Evolutionary conservation across 805 yeast genomes (phyloP), one percentile per base, ranked within the genome.

Genomic region (Kregervanrija pseudodelftensis): DNA sequence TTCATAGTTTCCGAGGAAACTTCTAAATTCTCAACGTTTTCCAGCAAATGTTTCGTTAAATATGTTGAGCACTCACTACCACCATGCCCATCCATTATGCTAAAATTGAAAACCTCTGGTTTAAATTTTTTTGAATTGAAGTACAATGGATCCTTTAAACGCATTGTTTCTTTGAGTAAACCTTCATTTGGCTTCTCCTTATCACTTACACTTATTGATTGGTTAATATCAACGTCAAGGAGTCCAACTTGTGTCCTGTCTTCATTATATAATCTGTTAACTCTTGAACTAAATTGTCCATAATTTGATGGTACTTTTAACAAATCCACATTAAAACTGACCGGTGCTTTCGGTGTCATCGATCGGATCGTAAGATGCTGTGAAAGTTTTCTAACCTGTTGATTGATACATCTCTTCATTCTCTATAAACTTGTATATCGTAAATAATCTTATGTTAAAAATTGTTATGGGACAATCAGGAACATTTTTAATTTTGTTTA

Each of bases 41-140:
- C 59, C 44, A 72, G 79, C 30, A 93, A 68, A 44, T 79, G 68
- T 3, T 70, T 63, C 15, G 72, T 65, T 11, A 90, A 67, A 55
- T 74, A 84, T 17, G 68, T 72, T 39, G 89, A 73, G 55, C 95
- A 86, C 43, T 81, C 80, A 17, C 70, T 72, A 16, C 96, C 95
- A 8, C 98, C 99, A 65, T 93, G 99, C 9, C 99, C 99, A 65
- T 93, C 99, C 62, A 85, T 89, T 1, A 93, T 74, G 39, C 79
- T 77, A 55, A 86, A 80, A 52, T 77, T 79, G 65, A 91, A 85
- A 14, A 81, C 79, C 41, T 66, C 54, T 2, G 47, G 44, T 7
- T 22, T 22, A 22, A 22, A 22, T 22, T 22, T 22, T 22, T 22
- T 22, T 22, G 28, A 22, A 22, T 22, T 22, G 8, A 22, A 22